Conservation (phyloP, 2,329 filamentous ascomycete genomes). For the Intubia oerlemansii region DNA sequence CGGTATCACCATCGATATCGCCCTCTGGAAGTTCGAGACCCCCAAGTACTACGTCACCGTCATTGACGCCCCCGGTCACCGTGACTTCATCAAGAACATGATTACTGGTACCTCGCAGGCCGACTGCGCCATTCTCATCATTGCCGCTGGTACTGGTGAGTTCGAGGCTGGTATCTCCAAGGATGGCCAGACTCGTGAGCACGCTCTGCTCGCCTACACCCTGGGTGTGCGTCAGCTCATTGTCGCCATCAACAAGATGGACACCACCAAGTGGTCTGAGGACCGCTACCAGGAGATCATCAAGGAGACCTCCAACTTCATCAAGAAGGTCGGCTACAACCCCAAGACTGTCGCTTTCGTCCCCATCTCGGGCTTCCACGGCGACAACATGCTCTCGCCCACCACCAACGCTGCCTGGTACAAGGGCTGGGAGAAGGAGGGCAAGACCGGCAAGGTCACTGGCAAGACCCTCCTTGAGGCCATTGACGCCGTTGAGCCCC, state of each 20-base stretch:
- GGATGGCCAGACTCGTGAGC: slow-evolving; percentile 99
- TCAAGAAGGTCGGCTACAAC: slow-evolving; percentile 99
- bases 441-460: slow-evolving; percentile 62
- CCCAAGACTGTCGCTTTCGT: slow-evolving; percentile 97
- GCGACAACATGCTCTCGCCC: slow-evolving; percentile 94
- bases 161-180: slow-evolving; percentile 99
- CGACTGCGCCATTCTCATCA: slow-evolving; percentile 99
- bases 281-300: slow-evolving; percentile 95
- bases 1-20: slow-evolving; percentile 99
- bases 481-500: slow-evolving; percentile 88
- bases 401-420: slow-evolving; percentile 98
- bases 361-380: slow-evolving; percentile 99
- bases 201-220: slow-evolving; percentile 99
- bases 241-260: slow-evolving; percentile 99
- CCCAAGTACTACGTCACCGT: slow-evolving; percentile 95
- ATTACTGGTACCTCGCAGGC: slow-evolving; percentile 99
- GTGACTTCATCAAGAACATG: slow-evolving; percentile 99
- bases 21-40: slow-evolving; percentile 99
- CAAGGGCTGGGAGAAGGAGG: slow-evolving; percentile 99
- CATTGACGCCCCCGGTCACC: slow-evolving; percentile 97
- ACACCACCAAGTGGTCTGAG: slow-evolving; percentile 98
- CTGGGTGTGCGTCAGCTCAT: slow-evolving; percentile 99
- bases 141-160: slow-evolving; percentile 99
- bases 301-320: slow-evolving; percentile 99
- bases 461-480: slow-evolving; percentile 99